Percentiles rank a stretch among this genome's conserved stretches.
These are phyloP conservation scores for Adansonia rubrostipa DNA, from an alignment of 441 rosid species.

Conservation along the genomic window DNA sequence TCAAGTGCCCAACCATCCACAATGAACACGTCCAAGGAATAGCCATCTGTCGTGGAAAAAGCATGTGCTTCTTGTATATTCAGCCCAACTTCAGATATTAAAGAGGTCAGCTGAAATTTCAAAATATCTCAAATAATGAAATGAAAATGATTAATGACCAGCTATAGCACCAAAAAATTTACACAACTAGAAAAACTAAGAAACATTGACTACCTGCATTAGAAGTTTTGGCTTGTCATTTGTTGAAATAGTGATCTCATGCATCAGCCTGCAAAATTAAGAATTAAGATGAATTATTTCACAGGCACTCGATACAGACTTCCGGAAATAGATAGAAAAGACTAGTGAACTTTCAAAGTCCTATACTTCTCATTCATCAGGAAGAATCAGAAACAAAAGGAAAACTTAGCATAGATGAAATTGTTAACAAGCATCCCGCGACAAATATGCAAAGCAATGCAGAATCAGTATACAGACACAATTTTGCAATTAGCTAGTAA, in stretches of 20 bases:
- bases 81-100: slow-evolving; percentile 67
- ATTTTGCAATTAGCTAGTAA: neutral
- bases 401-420: neutral
- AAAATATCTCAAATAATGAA: slow-evolving; percentile 18
- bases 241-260: slow-evolving; percentile 78
- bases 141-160: slow-evolving; percentile 13
- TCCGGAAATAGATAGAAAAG: no score
- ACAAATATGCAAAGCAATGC: neutral
- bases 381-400: slow-evolving; percentile 4
- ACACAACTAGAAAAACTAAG: slow-evolving; percentile 16
- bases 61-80: slow-evolving; percentile 87
- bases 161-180: slow-evolving; percentile 18
- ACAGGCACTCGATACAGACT: neutral
- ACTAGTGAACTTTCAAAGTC: neutral
- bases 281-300: slow-evolving; percentile 27
- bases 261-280: slow-evolving; percentile 56
- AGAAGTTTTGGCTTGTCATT: slow-evolving; percentile 72
- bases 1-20: slow-evolving; percentile 59
- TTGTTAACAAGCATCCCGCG: neutral
- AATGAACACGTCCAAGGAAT: slow-evolving; percentile 73
- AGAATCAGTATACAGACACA: neutral
- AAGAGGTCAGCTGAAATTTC: slow-evolving; percentile 65
- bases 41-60: slow-evolving; percentile 72
- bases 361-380: neutral
- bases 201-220: slow-evolving; percentile 53